A percentile compares a stretch with the other conserved stretches of the same genome.
phyloP scores from a whole-genome alignment of 2,329 filamentous ascomycete genomes.

The Pezicula rhizophila region DNA sequence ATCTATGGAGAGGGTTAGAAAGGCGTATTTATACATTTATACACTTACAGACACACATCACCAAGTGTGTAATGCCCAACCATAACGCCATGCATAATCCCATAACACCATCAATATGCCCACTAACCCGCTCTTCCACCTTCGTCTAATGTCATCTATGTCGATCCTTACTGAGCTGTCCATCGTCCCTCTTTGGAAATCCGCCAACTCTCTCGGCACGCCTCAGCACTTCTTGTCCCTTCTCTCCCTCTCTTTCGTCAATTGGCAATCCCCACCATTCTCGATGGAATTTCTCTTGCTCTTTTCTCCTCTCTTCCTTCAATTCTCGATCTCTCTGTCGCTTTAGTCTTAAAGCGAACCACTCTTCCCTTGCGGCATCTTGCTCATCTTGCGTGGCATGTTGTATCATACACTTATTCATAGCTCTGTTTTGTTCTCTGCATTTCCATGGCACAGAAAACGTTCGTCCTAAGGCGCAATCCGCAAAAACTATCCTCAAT shows the following conservation, averaged over 20 bases:
- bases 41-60: conserved; percentile 16
- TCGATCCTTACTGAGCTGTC: conserved; percentile 27
- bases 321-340: conserved; percentile 61
- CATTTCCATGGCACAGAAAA: conserved; percentile 85
- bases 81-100: conserved; percentile 16
- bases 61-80: conserved; percentile 5
- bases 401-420: conserved; percentile 90
- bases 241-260: conserved; percentile 51
- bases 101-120: conserved; percentile 4
- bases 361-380: conserved; percentile 85
- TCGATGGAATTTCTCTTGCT: conserved; percentile 59
- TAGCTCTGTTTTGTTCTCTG: conserved; percentile 68
- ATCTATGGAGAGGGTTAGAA: conserved; percentile 1
- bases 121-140: not conserved
- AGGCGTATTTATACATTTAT: conserved; percentile 9
- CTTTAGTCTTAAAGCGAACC: conserved; percentile 75
- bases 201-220: conserved; percentile 51
- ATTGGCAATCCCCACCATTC: conserved; percentile 63
- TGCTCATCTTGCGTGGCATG: conserved; percentile 81
- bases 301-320: conserved; percentile 51
- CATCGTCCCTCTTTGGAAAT: conserved; percentile 36
- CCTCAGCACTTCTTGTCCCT: conserved; percentile 47
- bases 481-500: conserved; percentile 67
- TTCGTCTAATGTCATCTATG: conserved; percentile 22
- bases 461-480: conserved; percentile 80